Percentiles rank a stretch among this genome's conserved stretches.
phyloP scores from a whole-genome alignment of 768 basidiomycete genomes.

The Rhizopogon vesiculosus region DNA sequence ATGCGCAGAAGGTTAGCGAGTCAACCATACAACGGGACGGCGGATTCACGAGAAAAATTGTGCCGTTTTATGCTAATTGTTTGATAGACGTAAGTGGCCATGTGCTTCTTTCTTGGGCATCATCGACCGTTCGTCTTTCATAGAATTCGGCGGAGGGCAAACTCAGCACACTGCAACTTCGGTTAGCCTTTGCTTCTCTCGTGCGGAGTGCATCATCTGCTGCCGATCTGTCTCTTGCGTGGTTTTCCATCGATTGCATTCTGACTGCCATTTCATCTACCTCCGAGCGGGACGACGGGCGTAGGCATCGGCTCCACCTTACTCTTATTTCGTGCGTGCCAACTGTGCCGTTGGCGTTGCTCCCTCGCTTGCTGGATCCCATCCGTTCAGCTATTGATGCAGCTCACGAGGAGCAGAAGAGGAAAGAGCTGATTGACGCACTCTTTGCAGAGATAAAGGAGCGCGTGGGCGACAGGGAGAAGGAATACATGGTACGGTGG shows the following conservation, averaged over 20 bases:
- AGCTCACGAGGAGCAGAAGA: constrained; percentile 24
- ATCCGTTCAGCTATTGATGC: constrained; percentile 30
- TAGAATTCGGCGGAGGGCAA: constrained; percentile 63
- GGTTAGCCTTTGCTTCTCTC: constrained; percentile 71
- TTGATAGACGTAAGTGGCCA: constrained; percentile 56
- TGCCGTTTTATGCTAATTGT: constrained; percentile 71
- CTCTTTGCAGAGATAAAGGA: constrained; percentile 62
- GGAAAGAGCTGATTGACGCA: constrained; percentile 48
- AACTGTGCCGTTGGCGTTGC: constrained; percentile 52
- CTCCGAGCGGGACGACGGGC: constrained; percentile 12
- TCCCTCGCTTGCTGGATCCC: constrained; percentile 51
- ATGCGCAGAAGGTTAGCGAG: constrained; percentile 35
- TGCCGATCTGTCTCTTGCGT: constrained; percentile 46
- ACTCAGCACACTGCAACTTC: constrained; percentile 60
- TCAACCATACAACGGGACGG: constrained; percentile 13
- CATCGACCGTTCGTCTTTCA: not conserved
- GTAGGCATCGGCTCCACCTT: constrained; percentile 53
- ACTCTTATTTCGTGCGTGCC: constrained; percentile 63
- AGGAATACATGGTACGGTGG: constrained; percentile 64
- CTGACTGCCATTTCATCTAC: constrained; percentile 31
- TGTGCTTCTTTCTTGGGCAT: not conserved
- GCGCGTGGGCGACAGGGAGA: constrained; percentile 64
- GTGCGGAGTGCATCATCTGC: constrained; percentile 52
- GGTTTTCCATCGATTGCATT: constrained; percentile 62
- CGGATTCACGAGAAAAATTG: constrained; percentile 48